Percentiles rank a stretch among this genome's conserved stretches.
Evolutionary conservation across 2,329 filamentous ascomycete genomes (phyloP).

Genomic region (Trichothecium roseum): DNA sequence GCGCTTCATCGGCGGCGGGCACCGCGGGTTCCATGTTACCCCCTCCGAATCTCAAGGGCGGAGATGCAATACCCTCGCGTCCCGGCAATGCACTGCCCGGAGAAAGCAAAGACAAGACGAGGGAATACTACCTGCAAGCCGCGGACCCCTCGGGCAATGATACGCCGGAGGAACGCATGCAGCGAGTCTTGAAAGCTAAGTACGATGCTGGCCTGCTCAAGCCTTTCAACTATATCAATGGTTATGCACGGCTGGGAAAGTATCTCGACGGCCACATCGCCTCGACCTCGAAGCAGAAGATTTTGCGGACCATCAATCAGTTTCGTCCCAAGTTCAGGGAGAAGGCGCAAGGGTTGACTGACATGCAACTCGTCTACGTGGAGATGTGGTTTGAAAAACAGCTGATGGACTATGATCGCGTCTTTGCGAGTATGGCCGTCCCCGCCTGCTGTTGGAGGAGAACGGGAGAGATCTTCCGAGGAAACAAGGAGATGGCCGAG

Average conservation of each 20-base stretch:
- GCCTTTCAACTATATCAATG: constrained; percentile 97
- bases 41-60: constrained; percentile 32
- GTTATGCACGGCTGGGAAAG: constrained; percentile 77
- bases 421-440: constrained; percentile 98
- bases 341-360: constrained; percentile 82
- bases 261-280: constrained; percentile 90
- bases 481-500: constrained; percentile 97
- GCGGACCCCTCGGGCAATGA: constrained; percentile 82
- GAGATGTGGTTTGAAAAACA: constrained; percentile 99
- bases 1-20: constrained; percentile 11
- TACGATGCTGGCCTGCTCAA: constrained; percentile 91
- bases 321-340: constrained; percentile 95
- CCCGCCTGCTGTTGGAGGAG: constrained; percentile 95
- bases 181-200: constrained; percentile 86
- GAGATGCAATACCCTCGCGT: constrained; percentile 44
- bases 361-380: constrained; percentile 87
- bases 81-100: constrained; percentile 50
- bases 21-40: constrained; percentile 33
- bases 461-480: constrained; percentile 93
- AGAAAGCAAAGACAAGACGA: constrained; percentile 59
- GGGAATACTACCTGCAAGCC: constrained; percentile 94
- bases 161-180: constrained; percentile 88
- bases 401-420: constrained; percentile 94
- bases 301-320: constrained; percentile 79
- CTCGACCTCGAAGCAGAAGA: constrained; percentile 75